Conservation (phyloP, 495 filamentous ascomycete species). For the Xylaria cubensis region DNA sequence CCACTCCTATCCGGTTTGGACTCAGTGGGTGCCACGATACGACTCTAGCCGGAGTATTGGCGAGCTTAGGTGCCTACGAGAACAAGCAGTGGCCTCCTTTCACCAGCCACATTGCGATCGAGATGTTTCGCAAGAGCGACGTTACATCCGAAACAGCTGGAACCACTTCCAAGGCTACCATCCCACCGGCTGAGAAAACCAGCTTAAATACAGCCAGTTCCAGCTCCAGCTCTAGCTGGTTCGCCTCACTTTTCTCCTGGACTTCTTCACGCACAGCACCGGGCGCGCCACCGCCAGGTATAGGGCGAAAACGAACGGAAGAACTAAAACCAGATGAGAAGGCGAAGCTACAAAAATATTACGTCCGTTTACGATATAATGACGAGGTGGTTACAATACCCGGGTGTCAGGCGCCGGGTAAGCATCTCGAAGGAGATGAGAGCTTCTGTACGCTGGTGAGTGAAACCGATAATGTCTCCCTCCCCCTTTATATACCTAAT, state of each 20-base stretch:
- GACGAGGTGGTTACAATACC: conserved; percentile 81
- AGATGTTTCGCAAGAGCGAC: conserved; percentile 73
- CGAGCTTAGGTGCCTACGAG: conserved; percentile 80
- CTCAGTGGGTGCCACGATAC: conserved; percentile 95
- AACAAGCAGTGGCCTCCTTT: conserved; percentile 84
- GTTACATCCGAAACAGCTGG: neutral
- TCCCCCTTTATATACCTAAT: neutral
- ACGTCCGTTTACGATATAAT: conserved; percentile 94
- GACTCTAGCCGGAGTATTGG: conserved; percentile 79
- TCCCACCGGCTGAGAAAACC: conserved; percentile 17
- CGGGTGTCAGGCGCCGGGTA: conserved; percentile 76
- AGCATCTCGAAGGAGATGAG: conserved; percentile 87
- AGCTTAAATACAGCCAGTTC: conserved; percentile 19
- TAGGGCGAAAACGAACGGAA: conserved; percentile 58
- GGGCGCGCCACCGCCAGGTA: conserved; percentile 44
- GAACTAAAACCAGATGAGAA: conserved; percentile 58
- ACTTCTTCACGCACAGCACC: conserved; percentile 21
- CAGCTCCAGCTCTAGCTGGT: conserved; percentile 51
- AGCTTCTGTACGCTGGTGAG: conserved; percentile 88
- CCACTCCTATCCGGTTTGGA: conserved; percentile 60
- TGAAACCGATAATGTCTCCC: conserved; percentile 12
- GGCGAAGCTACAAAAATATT: conserved; percentile 70
- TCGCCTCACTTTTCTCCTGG: conserved; percentile 52
- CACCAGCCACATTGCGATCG: conserved; percentile 88
- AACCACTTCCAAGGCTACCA: conserved; percentile 2